Base-by-base conservation (phyloP, 352 stramenopile species). In the Proteromonas lacertae region DNA sequence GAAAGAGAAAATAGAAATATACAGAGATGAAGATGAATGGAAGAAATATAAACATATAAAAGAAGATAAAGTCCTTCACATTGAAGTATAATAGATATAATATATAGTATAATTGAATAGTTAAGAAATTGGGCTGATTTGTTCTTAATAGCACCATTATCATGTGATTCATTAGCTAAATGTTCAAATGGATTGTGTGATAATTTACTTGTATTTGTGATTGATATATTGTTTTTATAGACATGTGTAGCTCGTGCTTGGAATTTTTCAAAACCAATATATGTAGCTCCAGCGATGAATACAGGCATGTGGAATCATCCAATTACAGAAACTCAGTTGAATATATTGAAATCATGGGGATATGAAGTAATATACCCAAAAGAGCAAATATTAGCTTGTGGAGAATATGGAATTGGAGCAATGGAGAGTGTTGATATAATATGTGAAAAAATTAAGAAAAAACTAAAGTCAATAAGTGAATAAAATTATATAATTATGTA, bases 201-300 rank as follows among this genome's bases (percentile, higher is more conserved):
- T 23, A 42, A 42, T 17, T 26, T 42, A 6, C 12, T 42, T n/a
- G n/a, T n/a, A n/a, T n/a, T n/a, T n/a, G n/a, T n/a, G n/a, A n/a
- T n/a, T n/a, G n/a, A n/a, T n/a, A n/a, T n/a, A n/a, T n/a, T n/a
- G n/a, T n/a, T n/a, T n/a, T n/a, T n/a, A n/a, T n/a, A n/a, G n/a
- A 9, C 35, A n/a, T 29, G 5, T 30, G 6, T 42, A 29, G 14
- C 35, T 9, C 13, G 36, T 32, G 36, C 36, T 13, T 42, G 36
- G 36, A 25, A 42, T 21, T 35, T 42, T 21, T 28, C 5, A 12
- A 34, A 35, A 18, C 36, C 36, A 6, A 35, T 24, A 21, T 28
- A 20, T 8, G 8, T 42, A 5, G 34, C 25, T 30, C 36, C 36
- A 28, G 36, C 36, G 9, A 42, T 42, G 36, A 42, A 42, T 23